A percentile compares a stretch with the other conserved stretches of the same genome.
Evolutionary conservation across 2,329 filamentous ascomycete species (phyloP).

Genomic region (Macroventuria anomochaeta): DNA sequence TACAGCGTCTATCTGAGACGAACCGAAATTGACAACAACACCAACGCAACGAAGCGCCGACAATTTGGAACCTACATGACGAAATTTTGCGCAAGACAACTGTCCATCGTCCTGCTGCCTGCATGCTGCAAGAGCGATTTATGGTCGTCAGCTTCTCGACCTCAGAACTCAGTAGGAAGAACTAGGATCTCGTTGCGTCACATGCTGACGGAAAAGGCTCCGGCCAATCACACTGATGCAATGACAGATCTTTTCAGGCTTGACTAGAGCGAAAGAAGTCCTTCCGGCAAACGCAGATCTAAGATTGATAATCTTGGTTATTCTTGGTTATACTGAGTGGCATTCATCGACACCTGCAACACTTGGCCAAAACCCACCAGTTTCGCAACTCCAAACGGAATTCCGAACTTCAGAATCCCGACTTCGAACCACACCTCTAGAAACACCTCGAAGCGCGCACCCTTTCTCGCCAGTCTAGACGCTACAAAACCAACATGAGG

Average conservation of each 20-base stretch:
- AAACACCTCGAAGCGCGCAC: neutral
- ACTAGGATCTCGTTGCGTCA: neutral
- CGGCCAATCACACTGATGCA: neutral
- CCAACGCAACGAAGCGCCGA: conserved; percentile 12
- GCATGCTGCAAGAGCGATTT: conserved; percentile 1
- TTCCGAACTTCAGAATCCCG: neutral
- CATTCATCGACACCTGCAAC: neutral
- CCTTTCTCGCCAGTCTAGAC: neutral
- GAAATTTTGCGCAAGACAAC: conserved; percentile 6
- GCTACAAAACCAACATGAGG: neutral
- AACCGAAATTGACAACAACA: conserved; percentile 5
- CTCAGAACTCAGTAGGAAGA: neutral
- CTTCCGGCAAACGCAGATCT: neutral
- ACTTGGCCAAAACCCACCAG: neutral
- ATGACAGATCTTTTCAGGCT: neutral
- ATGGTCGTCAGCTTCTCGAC: neutral
- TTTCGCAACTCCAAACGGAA: neutral
- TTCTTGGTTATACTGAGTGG: neutral
- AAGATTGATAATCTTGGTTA: neutral
- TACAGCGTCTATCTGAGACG: neutral
- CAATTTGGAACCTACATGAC: conserved; percentile 11
- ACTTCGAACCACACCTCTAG: neutral
- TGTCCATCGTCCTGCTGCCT: neutral
- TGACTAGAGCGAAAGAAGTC: neutral
- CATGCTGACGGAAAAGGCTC: neutral